Conservation (phyloP, 78 protist species). For the Monosiga brevicollis region DNA sequence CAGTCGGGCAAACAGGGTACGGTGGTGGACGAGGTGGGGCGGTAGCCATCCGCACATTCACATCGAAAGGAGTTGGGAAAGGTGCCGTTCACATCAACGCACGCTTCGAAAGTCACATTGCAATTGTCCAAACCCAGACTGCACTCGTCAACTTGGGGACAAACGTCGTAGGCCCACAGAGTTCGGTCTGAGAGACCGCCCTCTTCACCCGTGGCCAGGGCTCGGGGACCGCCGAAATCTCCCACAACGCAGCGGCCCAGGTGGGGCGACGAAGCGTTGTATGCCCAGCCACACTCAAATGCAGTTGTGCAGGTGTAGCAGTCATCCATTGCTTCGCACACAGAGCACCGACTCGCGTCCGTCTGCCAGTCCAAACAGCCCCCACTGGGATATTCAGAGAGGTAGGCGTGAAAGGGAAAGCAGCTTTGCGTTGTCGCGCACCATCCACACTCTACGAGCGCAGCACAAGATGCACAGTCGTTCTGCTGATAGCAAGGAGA, state of each 20-base stretch:
- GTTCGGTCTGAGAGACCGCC: too few species aligned
- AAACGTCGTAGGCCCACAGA: neutral
- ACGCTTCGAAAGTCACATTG: too few species aligned
- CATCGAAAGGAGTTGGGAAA: too few species aligned
- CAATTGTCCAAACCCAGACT: too few species aligned
- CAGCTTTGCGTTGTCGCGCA: neutral
- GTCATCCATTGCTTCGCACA: neutral
- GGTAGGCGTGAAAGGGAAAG: neutral
- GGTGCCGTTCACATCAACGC: too few species aligned
- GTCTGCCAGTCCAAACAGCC: neutral
- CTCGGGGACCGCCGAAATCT: too few species aligned
- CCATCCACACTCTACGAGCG: neutral
- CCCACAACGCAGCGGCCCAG: too few species aligned
- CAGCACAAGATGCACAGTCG: neutral
- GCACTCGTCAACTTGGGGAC: neutral
- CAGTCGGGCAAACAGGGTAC: too few species aligned
- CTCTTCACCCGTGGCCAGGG: too few species aligned
- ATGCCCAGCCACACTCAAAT: neutral
- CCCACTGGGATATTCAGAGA: neutral
- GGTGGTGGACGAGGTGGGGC: too few species aligned
- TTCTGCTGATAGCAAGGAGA: neutral
- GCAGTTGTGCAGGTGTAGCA: neutral
- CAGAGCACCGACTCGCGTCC: neutral
- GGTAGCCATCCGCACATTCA: too few species aligned
- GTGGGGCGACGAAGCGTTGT: too few species aligned